Conservation (phyloP, 2,329 filamentous ascomycete genomes). For the Sclerotinia nivalis region DNA sequence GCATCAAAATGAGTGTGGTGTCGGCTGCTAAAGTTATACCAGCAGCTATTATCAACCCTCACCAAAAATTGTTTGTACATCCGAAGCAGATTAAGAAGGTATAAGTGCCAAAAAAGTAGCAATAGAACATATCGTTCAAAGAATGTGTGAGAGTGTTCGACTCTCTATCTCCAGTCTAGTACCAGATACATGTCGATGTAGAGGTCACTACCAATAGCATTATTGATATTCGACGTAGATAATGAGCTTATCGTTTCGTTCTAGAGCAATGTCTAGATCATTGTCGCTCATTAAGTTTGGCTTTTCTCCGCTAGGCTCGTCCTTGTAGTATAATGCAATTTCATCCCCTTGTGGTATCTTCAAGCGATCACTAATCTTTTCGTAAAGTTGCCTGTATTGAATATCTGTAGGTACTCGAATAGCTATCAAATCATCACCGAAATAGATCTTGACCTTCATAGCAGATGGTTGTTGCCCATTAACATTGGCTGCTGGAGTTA, state of each 20-base stretch:
- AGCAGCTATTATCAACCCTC: slow-evolving; percentile 34
- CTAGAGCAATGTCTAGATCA: slow-evolving; percentile 77
- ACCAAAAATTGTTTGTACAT: slow-evolving; percentile 35
- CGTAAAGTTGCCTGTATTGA: slow-evolving; percentile 72
- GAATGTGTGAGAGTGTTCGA: slow-evolving; percentile 12
- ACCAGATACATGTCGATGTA: background rate
- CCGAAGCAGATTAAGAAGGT: slow-evolving; percentile 40
- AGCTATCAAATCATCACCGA: slow-evolving; percentile 86
- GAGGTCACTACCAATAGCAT: slow-evolving; percentile 16
- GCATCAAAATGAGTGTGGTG: slow-evolving; percentile 34
- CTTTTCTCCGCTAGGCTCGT: slow-evolving; percentile 69
- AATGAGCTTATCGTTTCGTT: slow-evolving; percentile 83
- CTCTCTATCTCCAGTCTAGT: slow-evolving; percentile 22
- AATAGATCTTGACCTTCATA: slow-evolving; percentile 95
- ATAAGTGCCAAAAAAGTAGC: slow-evolving; percentile 25
- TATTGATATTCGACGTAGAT: slow-evolving; percentile 61
- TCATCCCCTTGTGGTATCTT: slow-evolving; percentile 70
- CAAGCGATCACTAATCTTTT: slow-evolving; percentile 81
- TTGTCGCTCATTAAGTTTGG: slow-evolving; percentile 75
- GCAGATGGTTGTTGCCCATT: slow-evolving; percentile 46
- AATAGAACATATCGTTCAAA: slow-evolving; percentile 18
- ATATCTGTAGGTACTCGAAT: slow-evolving; percentile 85
- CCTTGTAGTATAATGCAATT: slow-evolving; percentile 80
- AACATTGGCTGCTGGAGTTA: slow-evolving; percentile 51
- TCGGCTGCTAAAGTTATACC: slow-evolving; percentile 26